These are phyloP conservation scores for Bothriochloa decipiens DNA, from an alignment of 176 grass and related monocot genomes.

Conservation along the genomic window DNA sequence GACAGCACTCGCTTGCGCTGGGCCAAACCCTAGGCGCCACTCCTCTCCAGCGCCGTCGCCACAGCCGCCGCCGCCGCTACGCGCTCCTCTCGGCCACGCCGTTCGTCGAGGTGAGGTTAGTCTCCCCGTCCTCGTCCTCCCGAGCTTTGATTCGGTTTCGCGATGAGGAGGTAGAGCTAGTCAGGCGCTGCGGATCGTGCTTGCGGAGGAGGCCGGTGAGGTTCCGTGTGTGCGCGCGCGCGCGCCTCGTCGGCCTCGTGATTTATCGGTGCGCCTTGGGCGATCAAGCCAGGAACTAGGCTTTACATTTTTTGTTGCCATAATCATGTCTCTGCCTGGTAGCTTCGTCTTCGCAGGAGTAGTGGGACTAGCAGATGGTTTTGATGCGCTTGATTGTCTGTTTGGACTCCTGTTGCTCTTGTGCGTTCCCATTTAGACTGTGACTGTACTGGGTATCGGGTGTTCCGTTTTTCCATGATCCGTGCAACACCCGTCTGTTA, in stretches of 20 bases:
- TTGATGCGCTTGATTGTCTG: background rate
- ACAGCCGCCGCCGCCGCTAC: background rate
- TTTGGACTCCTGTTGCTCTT: background rate
- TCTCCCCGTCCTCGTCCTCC: background rate
- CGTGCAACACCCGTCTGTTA: background rate
- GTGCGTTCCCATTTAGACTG: background rate
- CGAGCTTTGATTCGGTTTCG: too few species aligned
- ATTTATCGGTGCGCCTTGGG: too few species aligned
- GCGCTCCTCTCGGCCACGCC: background rate
- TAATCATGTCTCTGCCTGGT: background rate
- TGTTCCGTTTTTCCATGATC: background rate
- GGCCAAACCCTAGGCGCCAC: conserved; percentile 16
- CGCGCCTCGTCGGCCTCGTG: too few species aligned
- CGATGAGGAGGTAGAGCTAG: background rate
- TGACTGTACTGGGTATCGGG: background rate
- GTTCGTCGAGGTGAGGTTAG: conserved; percentile 10
- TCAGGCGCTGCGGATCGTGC: background rate
- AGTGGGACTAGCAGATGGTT: background rate
- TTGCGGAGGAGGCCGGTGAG: too few species aligned
- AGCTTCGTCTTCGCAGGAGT: background rate
- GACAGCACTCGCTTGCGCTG: too few species aligned
- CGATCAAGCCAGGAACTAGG: too few species aligned
- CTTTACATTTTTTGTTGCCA: too few species aligned
- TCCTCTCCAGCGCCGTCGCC: background rate
- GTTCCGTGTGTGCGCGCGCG: too few species aligned